Conservation (phyloP, 1,284 basidiomycete species). For the Calocybe gambosa region DNA sequence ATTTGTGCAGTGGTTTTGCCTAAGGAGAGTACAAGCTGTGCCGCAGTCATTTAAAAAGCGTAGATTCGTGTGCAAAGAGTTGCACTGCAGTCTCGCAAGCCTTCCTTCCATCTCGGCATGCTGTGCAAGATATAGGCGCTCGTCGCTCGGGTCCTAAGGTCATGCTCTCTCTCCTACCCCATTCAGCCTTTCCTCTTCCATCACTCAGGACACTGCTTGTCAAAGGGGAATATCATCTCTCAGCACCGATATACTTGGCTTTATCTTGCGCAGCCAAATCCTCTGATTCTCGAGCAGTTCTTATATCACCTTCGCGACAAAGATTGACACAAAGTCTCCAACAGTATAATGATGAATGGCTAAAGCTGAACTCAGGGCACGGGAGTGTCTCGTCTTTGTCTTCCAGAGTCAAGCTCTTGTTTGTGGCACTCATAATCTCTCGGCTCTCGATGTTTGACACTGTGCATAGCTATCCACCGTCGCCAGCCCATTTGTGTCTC, state of each 20-base stretch:
- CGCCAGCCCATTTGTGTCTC: constrained; percentile 49
- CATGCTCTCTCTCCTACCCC: constrained; percentile 38
- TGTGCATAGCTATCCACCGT: constrained; percentile 57
- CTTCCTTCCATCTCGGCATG: constrained; percentile 1
- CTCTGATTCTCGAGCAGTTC: constrained; percentile 30
- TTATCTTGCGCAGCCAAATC: constrained; percentile 40
- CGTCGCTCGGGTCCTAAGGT: neutral
- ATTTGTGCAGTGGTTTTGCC: constrained; percentile 35
- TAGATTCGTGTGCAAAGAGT: neutral
- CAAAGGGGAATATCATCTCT: constrained; percentile 46
- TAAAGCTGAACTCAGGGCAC: constrained; percentile 37
- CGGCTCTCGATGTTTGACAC: constrained; percentile 8
- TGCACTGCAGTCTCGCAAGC: neutral
- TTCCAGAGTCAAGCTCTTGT: constrained; percentile 51
- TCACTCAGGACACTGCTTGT: constrained; percentile 43
- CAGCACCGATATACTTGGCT: constrained; percentile 51
- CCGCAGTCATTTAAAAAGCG: constrained; percentile 5
- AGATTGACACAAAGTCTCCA: constrained; percentile 36
- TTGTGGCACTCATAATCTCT: constrained; percentile 21
- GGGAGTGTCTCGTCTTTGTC: constrained; percentile 37
- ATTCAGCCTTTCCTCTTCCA: constrained; percentile 33
- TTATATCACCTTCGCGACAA: constrained; percentile 45
- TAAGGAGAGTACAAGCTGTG: constrained; percentile 19
- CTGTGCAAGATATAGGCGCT: constrained; percentile 5
- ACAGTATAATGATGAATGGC: constrained; percentile 51